Percentiles rank a stretch among this genome's conserved stretches.
These are phyloP conservation scores for Quercus tomentella DNA, from an alignment of 331 rosid species.

Conservation along the genomic window DNA sequence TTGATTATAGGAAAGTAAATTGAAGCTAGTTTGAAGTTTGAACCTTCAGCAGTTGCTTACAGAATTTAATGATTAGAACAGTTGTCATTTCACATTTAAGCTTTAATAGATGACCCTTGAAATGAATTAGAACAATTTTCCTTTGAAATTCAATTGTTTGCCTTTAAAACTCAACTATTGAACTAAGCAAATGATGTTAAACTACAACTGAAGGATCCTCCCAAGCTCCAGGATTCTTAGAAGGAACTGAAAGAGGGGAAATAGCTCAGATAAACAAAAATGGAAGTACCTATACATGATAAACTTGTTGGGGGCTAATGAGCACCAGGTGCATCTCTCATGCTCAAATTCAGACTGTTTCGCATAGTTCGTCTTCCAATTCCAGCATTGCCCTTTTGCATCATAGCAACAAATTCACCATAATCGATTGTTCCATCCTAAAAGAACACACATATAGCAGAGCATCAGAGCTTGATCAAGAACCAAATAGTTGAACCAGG, in stretches of 20 bases:
- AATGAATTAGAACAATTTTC: background rate
- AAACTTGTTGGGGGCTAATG: constrained; percentile 46
- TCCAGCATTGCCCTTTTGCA: constrained; percentile 94
- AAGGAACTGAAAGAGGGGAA: background rate
- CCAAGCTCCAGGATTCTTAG: too few species aligned
- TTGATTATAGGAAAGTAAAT: background rate
- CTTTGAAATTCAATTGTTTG: background rate
- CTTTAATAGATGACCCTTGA: background rate
- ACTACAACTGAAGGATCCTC: background rate
- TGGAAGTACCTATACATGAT: constrained; percentile 44
- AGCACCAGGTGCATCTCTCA: constrained; percentile 87
- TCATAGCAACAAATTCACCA: constrained; percentile 97
- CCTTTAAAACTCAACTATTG: background rate
- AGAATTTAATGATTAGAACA: background rate
- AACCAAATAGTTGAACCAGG: background rate
- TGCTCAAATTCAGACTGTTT: constrained; percentile 93
- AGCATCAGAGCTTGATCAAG: background rate
- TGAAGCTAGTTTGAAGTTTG: constrained; percentile 5
- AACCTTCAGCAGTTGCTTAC: background rate
- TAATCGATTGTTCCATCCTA: constrained; percentile 99
- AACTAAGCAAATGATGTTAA: background rate
- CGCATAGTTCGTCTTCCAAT: constrained; percentile 98
- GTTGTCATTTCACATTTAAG: background rate
- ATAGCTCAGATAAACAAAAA: background rate
- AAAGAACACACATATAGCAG: constrained; percentile 6